Evolutionary conservation across 768 basidiomycete species (phyloP).

Genomic region (Pleurotus pulmonarius): DNA sequence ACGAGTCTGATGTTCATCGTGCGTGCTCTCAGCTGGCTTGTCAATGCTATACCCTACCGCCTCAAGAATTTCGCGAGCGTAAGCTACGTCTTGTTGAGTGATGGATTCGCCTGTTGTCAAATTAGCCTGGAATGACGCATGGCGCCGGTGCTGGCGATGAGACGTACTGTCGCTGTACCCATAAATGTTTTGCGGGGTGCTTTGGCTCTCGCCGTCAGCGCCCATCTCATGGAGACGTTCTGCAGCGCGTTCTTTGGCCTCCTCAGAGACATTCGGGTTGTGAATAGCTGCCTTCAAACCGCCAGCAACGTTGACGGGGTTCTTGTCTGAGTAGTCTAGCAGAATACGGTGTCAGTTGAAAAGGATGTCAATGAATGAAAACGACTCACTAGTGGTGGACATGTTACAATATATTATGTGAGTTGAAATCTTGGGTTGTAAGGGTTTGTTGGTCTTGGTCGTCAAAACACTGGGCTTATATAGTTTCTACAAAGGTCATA

Average conservation of each 20-base stretch:
- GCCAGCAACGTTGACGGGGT: constrained; percentile 45
- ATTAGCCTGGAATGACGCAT: too few species aligned
- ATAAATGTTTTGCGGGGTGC: too few species aligned
- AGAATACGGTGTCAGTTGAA: too few species aligned
- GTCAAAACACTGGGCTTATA: too few species aligned
- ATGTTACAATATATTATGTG: too few species aligned
- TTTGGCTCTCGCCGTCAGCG: not conserved
- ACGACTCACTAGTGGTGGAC: too few species aligned
- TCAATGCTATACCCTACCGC: constrained; percentile 35
- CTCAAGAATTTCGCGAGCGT: constrained; percentile 50
- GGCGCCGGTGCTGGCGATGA: too few species aligned
- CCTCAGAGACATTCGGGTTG: constrained; percentile 51
- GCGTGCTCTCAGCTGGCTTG: constrained; percentile 16
- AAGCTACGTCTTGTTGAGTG: constrained; percentile 46
- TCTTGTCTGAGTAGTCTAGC: constrained; percentile 23
- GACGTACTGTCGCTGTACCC: too few species aligned
- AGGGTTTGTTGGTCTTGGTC: too few species aligned
- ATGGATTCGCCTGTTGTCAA: constrained; percentile 34
- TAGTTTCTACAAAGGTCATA: too few species aligned
- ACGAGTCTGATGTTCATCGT: constrained; percentile 38
- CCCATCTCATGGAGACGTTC: constrained; percentile 33
- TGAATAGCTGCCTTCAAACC: constrained; percentile 52
- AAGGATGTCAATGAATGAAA: too few species aligned
- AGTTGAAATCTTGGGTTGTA: too few species aligned
- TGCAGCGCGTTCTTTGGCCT: constrained; percentile 44